Evolutionary conservation across 2,329 filamentous ascomycete species (phyloP), one percentile per base, ranked within the genome.

Genomic region (Talaromyces islandicus): DNA sequence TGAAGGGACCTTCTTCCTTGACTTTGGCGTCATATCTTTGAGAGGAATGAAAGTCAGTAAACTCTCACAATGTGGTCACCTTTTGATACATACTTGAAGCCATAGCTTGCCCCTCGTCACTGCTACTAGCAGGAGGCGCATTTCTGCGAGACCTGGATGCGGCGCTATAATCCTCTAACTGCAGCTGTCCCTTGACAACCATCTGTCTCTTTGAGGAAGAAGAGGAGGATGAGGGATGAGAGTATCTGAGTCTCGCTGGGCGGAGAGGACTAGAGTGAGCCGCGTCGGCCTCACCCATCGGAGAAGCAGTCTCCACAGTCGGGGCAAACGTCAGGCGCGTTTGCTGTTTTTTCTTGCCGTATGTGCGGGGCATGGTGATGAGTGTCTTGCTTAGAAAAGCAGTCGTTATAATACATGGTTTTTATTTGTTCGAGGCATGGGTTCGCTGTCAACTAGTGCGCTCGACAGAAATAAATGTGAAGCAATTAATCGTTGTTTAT

Each of bases 261-360:
- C 70, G 69, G 48, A 70, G 68, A 46, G 62, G 61, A 17, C 68
- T 63, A 3, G 64, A 64, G 2, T 65, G 64, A 17, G 64, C 63
- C 10, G 64, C 66, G 17, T 60, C 53, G 17, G 66, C 63, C 53
- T 52, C 64, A 19, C 63, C 67, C 7, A 67, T 64, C 7, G 73
- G 68, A 1, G 70, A 64, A 12, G 71, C 68, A 14, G 7, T n/a
- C 17, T 46, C 55, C 32, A 69, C 61, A 14, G 73, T 58, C 24
- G 77, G 67, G 11, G 73, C 70, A 64, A 79, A 79, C n/a, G 74
- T 65, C 43, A 80, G 71, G 54, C 74, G 75, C 56, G 77, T 75
- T 66, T 80, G 77, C 66, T 80, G 77, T 24, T 55, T 61, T 35
- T 52, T 61, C 51, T 58, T 61, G 9, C 51, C 56, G 24, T 58